These are phyloP conservation scores for Haplosporangium sp. DNA, from an alignment of 371 early-diverging fungal genomes.

Conservation along the genomic window DNA sequence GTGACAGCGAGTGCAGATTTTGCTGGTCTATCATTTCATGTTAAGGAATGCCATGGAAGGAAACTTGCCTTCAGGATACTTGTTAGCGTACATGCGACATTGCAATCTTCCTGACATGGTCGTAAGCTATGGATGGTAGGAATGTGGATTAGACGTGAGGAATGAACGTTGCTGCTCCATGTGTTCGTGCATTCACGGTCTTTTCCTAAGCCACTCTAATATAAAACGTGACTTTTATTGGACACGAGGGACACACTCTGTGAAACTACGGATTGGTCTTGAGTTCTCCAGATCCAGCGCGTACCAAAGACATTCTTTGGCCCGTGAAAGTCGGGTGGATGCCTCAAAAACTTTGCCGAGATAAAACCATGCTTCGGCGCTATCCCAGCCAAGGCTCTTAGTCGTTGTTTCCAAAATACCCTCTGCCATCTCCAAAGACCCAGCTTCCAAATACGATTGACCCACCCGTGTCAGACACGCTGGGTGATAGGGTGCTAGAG, in stretches of 20 bases:
- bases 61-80: conserved; percentile 83
- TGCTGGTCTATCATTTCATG: too few relatives aligned
- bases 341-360: conserved; percentile 65
- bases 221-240: too few relatives aligned
- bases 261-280: conserved; percentile 72
- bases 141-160: neutral
- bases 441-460: conserved; percentile 57
- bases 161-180: neutral
- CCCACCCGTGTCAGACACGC: conserved; percentile 60
- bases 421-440: conserved; percentile 65
- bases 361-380: conserved; percentile 74
- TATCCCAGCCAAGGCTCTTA: conserved; percentile 70
- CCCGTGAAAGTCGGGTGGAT: conserved; percentile 65
- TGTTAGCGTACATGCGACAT: conserved; percentile 94
- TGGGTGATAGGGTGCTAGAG: conserved; percentile 61
- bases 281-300: conserved; percentile 77
- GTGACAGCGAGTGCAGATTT: neutral
- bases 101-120: conserved; percentile 62
- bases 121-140: neutral
- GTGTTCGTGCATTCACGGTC: neutral
- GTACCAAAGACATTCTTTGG: conserved; percentile 75
- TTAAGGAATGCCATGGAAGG: too few relatives aligned
- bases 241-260: conserved; percentile 19
- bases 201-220: neutral
- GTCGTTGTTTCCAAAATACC: conserved; percentile 65